phyloP scores from a whole-genome alignment of 306 rosid species.

The Astragalus glycyphyllos region DNA sequence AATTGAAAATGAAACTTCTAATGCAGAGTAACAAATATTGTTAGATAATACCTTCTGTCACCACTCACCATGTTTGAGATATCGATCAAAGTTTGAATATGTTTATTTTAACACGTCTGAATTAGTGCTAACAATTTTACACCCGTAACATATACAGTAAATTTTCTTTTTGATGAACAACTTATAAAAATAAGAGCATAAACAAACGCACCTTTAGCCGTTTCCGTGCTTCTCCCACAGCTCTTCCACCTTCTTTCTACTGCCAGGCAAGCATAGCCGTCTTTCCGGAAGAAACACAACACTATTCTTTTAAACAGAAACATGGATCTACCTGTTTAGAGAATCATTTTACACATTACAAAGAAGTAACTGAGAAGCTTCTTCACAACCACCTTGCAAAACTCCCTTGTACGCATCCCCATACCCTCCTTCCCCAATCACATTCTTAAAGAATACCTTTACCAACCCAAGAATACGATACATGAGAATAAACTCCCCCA shows the following conservation, averaged over 20 bases:
- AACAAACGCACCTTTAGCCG: slow-evolving; percentile 79
- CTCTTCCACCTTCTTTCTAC: slow-evolving; percentile 91
- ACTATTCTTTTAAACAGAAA: slow-evolving; percentile 91
- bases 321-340: slow-evolving; percentile 82
- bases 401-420: too few relatives aligned
- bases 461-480: too few relatives aligned
- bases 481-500: too few relatives aligned
- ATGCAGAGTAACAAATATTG: slow-evolving; percentile 4
- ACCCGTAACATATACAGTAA: neutral
- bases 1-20: slow-evolving; percentile 18
- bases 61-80: slow-evolving; percentile 22
- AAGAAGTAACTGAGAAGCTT: too few relatives aligned
- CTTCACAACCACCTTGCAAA: too few relatives aligned
- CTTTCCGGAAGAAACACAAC: slow-evolving; percentile 94
- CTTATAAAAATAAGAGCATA: slow-evolving; percentile 28
- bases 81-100: slow-evolving; percentile 24
- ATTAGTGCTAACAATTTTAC: slow-evolving; percentile 1
- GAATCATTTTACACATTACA: too few relatives aligned
- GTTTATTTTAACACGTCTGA: neutral
- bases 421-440: too few relatives aligned
- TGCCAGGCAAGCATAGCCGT: slow-evolving; percentile 96
- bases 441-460: too few relatives aligned
- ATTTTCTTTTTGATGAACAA: slow-evolving; percentile 13
- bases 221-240: slow-evolving; percentile 98
- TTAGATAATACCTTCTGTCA: slow-evolving; percentile 8